Conservation (phyloP, 441 rosid species). For the Jatropha multifida region DNA sequence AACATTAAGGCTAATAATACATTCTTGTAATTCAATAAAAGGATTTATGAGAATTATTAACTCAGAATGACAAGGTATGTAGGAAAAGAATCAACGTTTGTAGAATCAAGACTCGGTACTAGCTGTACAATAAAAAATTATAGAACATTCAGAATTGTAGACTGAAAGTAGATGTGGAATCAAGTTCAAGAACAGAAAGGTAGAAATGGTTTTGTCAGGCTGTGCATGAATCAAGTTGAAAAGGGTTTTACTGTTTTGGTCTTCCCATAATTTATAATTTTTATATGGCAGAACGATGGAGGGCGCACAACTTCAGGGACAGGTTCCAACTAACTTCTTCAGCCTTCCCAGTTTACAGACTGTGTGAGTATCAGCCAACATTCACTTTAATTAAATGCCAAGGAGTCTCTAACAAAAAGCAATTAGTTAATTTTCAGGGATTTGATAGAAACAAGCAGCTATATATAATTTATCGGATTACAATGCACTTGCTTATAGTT, state of each 20-base stretch:
- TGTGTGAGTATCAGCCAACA: conserved; percentile 42
- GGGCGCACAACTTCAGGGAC: conserved; percentile 44
- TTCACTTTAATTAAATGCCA: not conserved
- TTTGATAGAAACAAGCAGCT: not conserved
- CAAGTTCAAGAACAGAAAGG: too few relatives aligned
- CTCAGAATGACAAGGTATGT: too few relatives aligned
- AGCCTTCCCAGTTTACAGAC: conserved; percentile 53
- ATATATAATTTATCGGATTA: not conserved
- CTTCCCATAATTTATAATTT: not conserved
- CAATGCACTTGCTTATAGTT: not conserved
- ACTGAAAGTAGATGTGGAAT: too few relatives aligned
- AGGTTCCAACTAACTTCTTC: conserved; percentile 51
- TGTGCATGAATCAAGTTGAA: not conserved
- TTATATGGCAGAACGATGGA: conserved; percentile 61
- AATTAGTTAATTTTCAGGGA: not conserved
- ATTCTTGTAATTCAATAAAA: too few relatives aligned
- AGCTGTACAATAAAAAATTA: too few relatives aligned
- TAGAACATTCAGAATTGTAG: too few relatives aligned
- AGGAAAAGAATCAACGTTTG: too few relatives aligned
- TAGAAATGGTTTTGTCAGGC: not conserved
- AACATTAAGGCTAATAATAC: too few relatives aligned
- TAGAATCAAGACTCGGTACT: too few relatives aligned
- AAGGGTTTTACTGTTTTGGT: not conserved
- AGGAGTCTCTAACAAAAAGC: not conserved
- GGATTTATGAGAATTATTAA: too few relatives aligned